Conservation (phyloP, 495 filamentous ascomycete species). For the Trichocladium uniseriatum region DNA sequence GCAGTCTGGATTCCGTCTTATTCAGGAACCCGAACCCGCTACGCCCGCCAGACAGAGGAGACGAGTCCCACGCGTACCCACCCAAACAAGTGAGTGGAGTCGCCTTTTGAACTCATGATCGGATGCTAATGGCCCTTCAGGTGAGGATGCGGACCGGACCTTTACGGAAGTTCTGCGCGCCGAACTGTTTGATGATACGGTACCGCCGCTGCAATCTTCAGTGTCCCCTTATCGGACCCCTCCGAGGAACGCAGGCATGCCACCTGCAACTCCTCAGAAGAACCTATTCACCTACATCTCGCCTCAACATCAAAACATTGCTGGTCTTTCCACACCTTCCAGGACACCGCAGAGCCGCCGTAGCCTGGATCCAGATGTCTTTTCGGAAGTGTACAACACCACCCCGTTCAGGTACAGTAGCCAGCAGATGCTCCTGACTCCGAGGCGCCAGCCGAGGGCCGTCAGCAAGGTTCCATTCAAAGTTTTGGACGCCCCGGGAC, state of each 20-base stretch:
- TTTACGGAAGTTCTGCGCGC: slow-evolving; percentile 82
- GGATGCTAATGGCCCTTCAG: slow-evolving; percentile 46
- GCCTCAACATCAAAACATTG: slow-evolving; percentile 59
- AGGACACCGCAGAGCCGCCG: slow-evolving; percentile 82
- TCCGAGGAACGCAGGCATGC: slow-evolving; percentile 53
- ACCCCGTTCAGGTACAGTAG: slow-evolving; percentile 85
- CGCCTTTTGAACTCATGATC: no score
- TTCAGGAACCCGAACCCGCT: slow-evolving; percentile 70
- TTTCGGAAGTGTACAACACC: slow-evolving; percentile 85
- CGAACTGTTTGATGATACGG: slow-evolving; percentile 81
- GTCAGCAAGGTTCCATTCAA: slow-evolving; percentile 97
- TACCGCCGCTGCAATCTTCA: slow-evolving; percentile 65
- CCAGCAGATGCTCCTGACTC: slow-evolving; percentile 84
- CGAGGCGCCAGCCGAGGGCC: slow-evolving; percentile 74
- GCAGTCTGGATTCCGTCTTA: slow-evolving; percentile 78
- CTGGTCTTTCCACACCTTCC: slow-evolving; percentile 68
- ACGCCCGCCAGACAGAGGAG: slow-evolving; percentile 73
- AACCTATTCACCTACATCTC: slow-evolving; percentile 92
- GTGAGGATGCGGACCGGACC: slow-evolving; percentile 86
- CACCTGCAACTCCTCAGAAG: slow-evolving; percentile 90
- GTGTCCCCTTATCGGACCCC: slow-evolving; percentile 47
- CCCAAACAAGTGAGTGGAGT: slow-evolving; percentile 69
- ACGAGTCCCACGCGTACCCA: slow-evolving; percentile 62
- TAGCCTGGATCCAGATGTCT: slow-evolving; percentile 73
- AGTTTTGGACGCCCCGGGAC: slow-evolving; percentile 89